Conservation (phyloP, 2,329 filamentous ascomycete species). For the Thielaviopsis musarum region DNA sequence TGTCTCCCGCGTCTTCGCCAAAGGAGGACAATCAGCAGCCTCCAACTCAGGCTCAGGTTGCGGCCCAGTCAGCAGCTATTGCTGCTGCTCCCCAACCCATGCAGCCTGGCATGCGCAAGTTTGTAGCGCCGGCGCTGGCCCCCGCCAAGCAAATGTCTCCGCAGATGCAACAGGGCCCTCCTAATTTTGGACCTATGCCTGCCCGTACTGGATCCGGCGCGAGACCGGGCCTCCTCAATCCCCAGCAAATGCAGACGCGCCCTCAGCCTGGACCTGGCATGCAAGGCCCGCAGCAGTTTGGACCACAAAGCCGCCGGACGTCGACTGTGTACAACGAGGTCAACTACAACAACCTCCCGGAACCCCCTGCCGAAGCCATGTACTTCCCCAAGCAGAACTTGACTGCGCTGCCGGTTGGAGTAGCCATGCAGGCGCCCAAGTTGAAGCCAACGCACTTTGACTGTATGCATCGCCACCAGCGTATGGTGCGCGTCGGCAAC, state of each 20-base stretch:
- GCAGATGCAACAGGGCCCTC: constrained; percentile 6
- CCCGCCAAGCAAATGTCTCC: constrained; percentile 3
- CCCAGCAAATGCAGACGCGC: too few relatives aligned
- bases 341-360: constrained; percentile 17
- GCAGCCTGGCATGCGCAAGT: constrained; percentile 1
- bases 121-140: not conserved
- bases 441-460: constrained; percentile 27
- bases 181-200: not conserved
- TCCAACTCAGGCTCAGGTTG: not conserved
- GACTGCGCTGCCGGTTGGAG: constrained; percentile 15
- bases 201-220: too few relatives aligned
- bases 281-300: too few relatives aligned
- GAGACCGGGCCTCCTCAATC: too few relatives aligned
- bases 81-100: constrained; percentile 5
- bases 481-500: constrained; percentile 33
- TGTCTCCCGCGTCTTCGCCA: constrained; percentile 29
- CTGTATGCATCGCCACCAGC: constrained; percentile 31
- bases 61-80: too few relatives aligned
- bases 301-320: constrained; percentile 1
- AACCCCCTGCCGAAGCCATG: constrained; percentile 20
- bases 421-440: constrained; percentile 24
- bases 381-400: constrained; percentile 20
- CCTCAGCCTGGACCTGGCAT: too few relatives aligned
- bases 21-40: constrained; percentile 13
- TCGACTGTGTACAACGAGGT: constrained; percentile 28